Evolutionary conservation across 495 filamentous ascomycete species (phyloP).

Genomic region (Cercophora samala): DNA sequence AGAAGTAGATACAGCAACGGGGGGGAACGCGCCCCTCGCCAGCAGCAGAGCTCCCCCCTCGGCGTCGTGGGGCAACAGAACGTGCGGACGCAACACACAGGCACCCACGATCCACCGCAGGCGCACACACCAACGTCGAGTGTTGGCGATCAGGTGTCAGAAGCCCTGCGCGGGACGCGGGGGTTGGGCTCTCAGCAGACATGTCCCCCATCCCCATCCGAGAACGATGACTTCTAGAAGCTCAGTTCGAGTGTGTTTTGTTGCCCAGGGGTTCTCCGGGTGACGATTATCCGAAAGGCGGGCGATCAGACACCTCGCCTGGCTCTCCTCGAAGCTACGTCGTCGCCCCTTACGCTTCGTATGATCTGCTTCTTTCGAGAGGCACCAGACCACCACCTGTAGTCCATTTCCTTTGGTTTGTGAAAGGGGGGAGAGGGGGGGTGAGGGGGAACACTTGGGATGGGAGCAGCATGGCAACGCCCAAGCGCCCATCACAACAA

Average conservation of each 20-base stretch:
- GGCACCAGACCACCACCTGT: background rate
- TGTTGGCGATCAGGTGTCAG: conserved; percentile 24
- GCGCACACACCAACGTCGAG: conserved; percentile 6
- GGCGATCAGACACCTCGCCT: conserved; percentile 36
- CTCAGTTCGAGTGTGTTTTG: conserved; percentile 7
- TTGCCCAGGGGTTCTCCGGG: background rate
- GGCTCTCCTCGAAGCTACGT: background rate
- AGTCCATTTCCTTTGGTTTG: background rate
- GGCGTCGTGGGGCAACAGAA: background rate
- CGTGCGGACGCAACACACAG: background rate
- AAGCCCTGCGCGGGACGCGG: conserved; percentile 3
- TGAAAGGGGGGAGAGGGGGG: background rate
- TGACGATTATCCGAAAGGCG: conserved; percentile 11
- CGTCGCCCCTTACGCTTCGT: background rate
- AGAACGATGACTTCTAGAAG: conserved; percentile 19
- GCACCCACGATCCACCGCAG: background rate
- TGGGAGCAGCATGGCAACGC: background rate
- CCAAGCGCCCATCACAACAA: background rate
- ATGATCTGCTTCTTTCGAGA: background rate
- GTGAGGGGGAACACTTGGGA: background rate
- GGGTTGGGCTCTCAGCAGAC: conserved; percentile 1
- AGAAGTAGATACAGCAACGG: background rate
- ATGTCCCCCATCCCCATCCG: background rate
- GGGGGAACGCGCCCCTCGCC: background rate
- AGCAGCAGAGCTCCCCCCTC: background rate